Evolutionary conservation across 352 stramenopile genomes (phyloP).

Genomic region (Pythium guiyangense): DNA sequence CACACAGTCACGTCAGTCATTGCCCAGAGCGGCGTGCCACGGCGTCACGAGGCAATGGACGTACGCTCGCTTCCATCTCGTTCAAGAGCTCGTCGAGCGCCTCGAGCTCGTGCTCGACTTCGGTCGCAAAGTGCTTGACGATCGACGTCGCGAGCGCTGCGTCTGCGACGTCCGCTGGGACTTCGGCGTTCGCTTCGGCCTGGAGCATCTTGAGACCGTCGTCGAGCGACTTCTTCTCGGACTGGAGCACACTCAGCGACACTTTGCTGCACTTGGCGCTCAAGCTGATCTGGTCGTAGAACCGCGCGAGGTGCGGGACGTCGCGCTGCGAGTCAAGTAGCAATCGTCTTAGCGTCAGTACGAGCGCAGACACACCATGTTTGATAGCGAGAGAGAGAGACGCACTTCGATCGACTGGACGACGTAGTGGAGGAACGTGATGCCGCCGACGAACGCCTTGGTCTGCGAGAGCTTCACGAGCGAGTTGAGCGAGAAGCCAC

Average conservation of each 20-base stretch:
- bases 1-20: background rate
- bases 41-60: conserved; percentile 10
- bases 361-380: background rate
- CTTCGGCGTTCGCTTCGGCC: conserved; percentile 38
- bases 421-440: conserved; percentile 84
- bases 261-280: conserved; percentile 74
- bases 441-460: conserved; percentile 78
- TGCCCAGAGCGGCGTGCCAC: no score
- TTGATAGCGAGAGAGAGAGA: no score
- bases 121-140: conserved; percentile 50
- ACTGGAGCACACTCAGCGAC: conserved; percentile 49
- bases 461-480: conserved; percentile 86
- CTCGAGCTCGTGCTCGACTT: conserved; percentile 56
- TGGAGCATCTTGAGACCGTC: conserved; percentile 49
- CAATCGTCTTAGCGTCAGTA: background rate
- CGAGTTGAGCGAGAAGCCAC: conserved; percentile 71
- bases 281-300: conserved; percentile 76
- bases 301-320: conserved; percentile 62
- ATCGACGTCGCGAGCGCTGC: conserved; percentile 41
- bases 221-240: conserved; percentile 72
- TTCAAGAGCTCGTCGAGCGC: conserved; percentile 44
- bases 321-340: conserved; percentile 25
- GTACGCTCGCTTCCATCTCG: conserved; percentile 45
- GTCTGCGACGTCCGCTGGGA: conserved; percentile 21
- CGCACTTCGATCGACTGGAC: conserved; percentile 73